These are phyloP conservation scores for Pseudogymnoascus sp. DNA, from an alignment of 2,329 filamentous ascomycete species.

Conservation along the genomic window DNA sequence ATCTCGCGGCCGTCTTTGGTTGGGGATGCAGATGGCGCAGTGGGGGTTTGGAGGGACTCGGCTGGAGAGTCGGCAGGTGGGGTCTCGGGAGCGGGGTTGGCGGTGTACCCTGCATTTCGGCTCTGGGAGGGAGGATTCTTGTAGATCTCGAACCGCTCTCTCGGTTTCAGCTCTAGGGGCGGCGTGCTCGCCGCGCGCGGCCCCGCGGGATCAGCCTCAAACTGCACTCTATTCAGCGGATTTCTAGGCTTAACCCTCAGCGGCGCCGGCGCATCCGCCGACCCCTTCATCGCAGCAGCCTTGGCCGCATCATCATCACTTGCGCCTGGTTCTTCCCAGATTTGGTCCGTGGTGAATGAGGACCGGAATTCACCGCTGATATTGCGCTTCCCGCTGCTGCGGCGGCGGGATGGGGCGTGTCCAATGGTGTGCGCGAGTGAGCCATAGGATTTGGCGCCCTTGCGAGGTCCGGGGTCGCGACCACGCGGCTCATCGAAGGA, in stretches of 20 bases:
- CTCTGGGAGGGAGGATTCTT: constrained; percentile 78
- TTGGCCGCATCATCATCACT: constrained; percentile 16
- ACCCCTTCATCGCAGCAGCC: constrained; percentile 18
- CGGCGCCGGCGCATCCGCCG: constrained; percentile 33
- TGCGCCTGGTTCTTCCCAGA: constrained; percentile 79
- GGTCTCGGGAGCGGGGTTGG: constrained; percentile 41
- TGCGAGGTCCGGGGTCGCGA: neutral
- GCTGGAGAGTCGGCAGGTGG: constrained; percentile 29
- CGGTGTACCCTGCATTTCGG: constrained; percentile 70
- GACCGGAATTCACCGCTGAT: constrained; percentile 57
- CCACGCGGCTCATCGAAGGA: neutral
- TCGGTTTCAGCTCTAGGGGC: constrained; percentile 32
- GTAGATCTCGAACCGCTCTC: constrained; percentile 62
- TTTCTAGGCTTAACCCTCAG: constrained; percentile 56
- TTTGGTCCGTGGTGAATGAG: constrained; percentile 67
- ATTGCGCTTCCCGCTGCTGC: constrained; percentile 60
- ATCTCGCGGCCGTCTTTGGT: constrained; percentile 74
- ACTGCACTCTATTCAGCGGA: constrained; percentile 54
- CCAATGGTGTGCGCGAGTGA: constrained; percentile 43
- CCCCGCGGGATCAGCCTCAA: constrained; percentile 27
- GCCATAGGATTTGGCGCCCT: constrained; percentile 16
- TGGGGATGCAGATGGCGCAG: constrained; percentile 19
- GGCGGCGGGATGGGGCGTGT: constrained; percentile 37
- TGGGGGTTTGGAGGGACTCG: constrained; percentile 22
- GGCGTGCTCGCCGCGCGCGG: constrained; percentile 27